Evolutionary conservation across 345 rosid species (phyloP).

Genomic region (Psidium friedrichsthalianum): DNA sequence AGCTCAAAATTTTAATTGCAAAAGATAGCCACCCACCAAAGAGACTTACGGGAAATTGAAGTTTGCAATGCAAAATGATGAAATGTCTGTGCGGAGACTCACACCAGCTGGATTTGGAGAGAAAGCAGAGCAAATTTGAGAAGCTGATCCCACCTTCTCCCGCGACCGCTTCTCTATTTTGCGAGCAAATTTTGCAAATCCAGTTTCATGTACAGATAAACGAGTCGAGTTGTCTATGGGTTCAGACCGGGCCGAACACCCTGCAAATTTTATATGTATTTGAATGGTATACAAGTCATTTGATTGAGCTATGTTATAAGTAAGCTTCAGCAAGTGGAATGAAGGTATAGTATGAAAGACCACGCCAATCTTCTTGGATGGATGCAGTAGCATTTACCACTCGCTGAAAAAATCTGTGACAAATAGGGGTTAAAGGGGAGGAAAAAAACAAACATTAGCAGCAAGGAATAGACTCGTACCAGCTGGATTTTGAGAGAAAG

Average conservation of each 20-base stretch:
- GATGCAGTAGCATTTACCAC: background rate
- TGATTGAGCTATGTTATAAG: background rate
- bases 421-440: background rate
- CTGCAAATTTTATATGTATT: background rate
- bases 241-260: background rate
- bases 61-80: no score
- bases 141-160: no score
- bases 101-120: no score
- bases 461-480: background rate
- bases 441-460: background rate
- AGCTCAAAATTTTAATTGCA: no score
- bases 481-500: no score
- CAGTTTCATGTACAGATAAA: background rate
- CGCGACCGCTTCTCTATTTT: no score
- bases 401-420: background rate
- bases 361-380: background rate
- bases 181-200: constrained; percentile 4
- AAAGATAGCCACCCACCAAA: no score
- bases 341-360: background rate
- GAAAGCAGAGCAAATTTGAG: no score
- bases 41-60: no score
- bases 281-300: background rate
- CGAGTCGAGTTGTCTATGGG: background rate
- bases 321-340: background rate
- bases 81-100: no score